These are phyloP conservation scores for Alternaria arbusti DNA, from an alignment of 2,329 filamentous ascomycete species.

Conservation along the genomic window DNA sequence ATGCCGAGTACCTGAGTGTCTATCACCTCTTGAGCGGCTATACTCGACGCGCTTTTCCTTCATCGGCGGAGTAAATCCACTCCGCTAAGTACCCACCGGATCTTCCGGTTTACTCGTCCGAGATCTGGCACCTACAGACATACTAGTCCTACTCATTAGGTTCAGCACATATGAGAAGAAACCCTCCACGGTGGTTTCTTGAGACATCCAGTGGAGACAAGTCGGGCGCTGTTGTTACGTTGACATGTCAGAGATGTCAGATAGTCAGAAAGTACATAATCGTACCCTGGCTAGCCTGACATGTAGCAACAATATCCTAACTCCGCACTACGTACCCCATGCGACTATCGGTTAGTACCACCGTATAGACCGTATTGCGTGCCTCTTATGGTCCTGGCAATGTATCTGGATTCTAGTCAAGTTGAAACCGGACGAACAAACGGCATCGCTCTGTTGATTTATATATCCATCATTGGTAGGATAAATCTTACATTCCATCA, in stretches of 20 bases:
- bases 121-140: background rate
- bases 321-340: background rate
- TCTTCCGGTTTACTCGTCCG: background rate
- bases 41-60: background rate
- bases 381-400: background rate
- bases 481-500: background rate
- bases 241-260: conserved; percentile 4
- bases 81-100: background rate
- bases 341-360: background rate
- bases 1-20: background rate
- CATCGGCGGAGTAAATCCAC: background rate
- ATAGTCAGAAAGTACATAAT: conserved; percentile 1
- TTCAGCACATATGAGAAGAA: background rate
- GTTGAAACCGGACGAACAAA: background rate
- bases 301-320: background rate
- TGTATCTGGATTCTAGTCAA: background rate
- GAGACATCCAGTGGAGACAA: background rate
- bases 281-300: background rate
- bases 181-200: background rate
- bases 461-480: background rate
- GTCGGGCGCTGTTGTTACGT: background rate
- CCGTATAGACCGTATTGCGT: background rate
- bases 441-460: background rate
- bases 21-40: background rate
- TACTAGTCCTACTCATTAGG: background rate